Evolutionary conservation across 2,329 filamentous ascomycete species (phyloP).

Genomic region (Aspergillus japonicus): DNA sequence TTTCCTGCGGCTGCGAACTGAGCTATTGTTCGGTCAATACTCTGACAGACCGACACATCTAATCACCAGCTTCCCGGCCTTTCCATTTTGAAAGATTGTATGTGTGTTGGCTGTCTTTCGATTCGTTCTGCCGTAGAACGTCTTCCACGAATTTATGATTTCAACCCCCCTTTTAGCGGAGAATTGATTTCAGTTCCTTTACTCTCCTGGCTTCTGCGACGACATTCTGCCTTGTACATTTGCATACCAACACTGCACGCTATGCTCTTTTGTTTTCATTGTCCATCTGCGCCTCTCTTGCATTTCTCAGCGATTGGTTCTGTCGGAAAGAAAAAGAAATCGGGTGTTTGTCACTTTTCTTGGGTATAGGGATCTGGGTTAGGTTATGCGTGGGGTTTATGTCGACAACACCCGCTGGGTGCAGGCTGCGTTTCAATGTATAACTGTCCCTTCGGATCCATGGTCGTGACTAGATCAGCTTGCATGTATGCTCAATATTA

Average conservation of each 20-base stretch:
- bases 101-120: constrained; percentile 2
- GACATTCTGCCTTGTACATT: constrained; percentile 17
- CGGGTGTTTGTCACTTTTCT: constrained; percentile 17
- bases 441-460: constrained; percentile 9
- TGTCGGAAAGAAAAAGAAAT: constrained; percentile 17
- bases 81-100: neutral
- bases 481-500: neutral
- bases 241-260: constrained; percentile 11
- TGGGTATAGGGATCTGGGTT: constrained; percentile 20
- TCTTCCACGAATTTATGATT: constrained; percentile 30
- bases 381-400: constrained; percentile 14
- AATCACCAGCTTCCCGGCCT: neutral
- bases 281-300: constrained; percentile 14
- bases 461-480: neutral
- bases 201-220: constrained; percentile 13
- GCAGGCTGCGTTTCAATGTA: constrained; percentile 6
- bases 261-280: constrained; percentile 12
- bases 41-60: neutral
- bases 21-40: neutral
- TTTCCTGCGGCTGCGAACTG: constrained; percentile 20
- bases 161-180: constrained; percentile 14
- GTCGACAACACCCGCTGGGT: constrained; percentile 14
- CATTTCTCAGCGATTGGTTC: constrained; percentile 28
- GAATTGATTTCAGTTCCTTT: constrained; percentile 12
- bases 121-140: constrained; percentile 19